These are phyloP conservation scores for Psilocybe cubensis DNA, from an alignment of 768 basidiomycete species.

Conservation along the genomic window DNA sequence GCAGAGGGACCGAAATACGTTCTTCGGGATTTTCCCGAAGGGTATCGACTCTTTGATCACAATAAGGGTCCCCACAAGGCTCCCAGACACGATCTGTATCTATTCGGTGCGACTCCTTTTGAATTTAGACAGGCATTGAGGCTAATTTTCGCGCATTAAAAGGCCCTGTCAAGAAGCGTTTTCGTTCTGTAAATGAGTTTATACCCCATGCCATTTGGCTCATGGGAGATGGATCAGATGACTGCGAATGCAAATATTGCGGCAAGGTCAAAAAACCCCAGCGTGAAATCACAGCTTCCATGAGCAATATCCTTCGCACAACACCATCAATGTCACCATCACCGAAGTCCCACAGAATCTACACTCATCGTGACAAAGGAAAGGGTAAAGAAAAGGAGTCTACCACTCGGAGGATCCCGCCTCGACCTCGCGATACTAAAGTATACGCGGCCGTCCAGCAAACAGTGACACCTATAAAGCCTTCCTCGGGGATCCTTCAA, in stretches of 20 bases:
- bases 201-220: slow-evolving; percentile 86
- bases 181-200: slow-evolving; percentile 86
- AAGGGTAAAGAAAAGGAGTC: slow-evolving; percentile 26
- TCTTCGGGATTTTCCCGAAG: slow-evolving; percentile 64
- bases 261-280: slow-evolving; percentile 62
- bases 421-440: slow-evolving; percentile 28
- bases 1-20: slow-evolving; percentile 60
- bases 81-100: slow-evolving; percentile 76
- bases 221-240: slow-evolving; percentile 52
- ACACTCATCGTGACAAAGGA: slow-evolving; percentile 24
- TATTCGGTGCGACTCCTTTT: slow-evolving; percentile 54
- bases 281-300: slow-evolving; percentile 65
- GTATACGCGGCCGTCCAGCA: slow-evolving; percentile 48
- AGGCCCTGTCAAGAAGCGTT: slow-evolving; percentile 53
- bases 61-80: slow-evolving; percentile 57
- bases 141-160: slow-evolving; percentile 21
- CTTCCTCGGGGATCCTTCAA: slow-evolving; percentile 38
- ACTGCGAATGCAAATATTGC: slow-evolving; percentile 82
- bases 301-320: slow-evolving; percentile 38
- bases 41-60: slow-evolving; percentile 77
- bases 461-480: slow-evolving; percentile 28
- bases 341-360: slow-evolving; percentile 26
- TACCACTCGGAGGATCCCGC: slow-evolving; percentile 10
- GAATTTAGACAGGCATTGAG: background rate
- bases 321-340: slow-evolving; percentile 24